A percentile compares a stretch with the other conserved stretches of the same genome.
These are phyloP conservation scores for Knoxia roxburghii DNA, from an alignment of 257 asterid genomes.

Conservation along the genomic window DNA sequence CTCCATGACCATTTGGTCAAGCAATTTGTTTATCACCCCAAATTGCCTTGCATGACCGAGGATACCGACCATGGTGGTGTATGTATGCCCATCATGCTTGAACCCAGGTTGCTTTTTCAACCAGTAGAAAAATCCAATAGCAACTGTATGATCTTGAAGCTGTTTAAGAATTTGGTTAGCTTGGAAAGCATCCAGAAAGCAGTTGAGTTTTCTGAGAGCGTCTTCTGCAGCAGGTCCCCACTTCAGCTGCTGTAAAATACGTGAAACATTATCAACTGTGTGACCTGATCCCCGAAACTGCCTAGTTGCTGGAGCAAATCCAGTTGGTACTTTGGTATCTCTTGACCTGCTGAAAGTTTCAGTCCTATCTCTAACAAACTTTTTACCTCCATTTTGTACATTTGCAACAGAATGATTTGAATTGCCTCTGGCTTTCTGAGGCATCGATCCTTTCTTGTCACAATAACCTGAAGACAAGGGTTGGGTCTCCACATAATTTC, in stretches of 20 bases:
- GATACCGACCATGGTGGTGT: conserved; percentile 94
- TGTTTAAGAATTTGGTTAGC: conserved; percentile 91
- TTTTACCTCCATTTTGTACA: conserved; percentile 39
- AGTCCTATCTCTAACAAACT: conserved; percentile 24
- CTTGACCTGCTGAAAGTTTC: conserved; percentile 45
- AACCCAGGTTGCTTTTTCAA: conserved; percentile 68
- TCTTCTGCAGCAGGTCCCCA: conserved; percentile 75
- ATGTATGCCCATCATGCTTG: conserved; percentile 89
- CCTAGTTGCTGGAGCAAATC: conserved; percentile 34
- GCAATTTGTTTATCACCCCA: conserved; percentile 59
- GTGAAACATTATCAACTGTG: conserved; percentile 50
- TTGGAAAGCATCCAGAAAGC: conserved; percentile 61
- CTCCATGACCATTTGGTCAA: conserved; percentile 70
- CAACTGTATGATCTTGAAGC: conserved; percentile 65
- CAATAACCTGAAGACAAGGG: conserved; percentile 26
- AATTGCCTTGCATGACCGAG: conserved; percentile 92
- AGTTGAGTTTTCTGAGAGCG: conserved; percentile 61
- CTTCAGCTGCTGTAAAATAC: conserved; percentile 49
- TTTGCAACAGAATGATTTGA: conserved; percentile 33
- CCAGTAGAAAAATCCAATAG: conserved; percentile 87
- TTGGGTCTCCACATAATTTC: conserved; percentile 28
- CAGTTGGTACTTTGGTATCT: conserved; percentile 31
- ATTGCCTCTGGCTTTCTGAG: conserved; percentile 45
- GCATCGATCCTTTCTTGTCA: conserved; percentile 38
- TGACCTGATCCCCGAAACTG: conserved; percentile 34